Evolutionary conservation across 768 basidiomycete genomes (phyloP), one percentile per base, ranked within the genome.

Genomic region (Suillus americanus): DNA sequence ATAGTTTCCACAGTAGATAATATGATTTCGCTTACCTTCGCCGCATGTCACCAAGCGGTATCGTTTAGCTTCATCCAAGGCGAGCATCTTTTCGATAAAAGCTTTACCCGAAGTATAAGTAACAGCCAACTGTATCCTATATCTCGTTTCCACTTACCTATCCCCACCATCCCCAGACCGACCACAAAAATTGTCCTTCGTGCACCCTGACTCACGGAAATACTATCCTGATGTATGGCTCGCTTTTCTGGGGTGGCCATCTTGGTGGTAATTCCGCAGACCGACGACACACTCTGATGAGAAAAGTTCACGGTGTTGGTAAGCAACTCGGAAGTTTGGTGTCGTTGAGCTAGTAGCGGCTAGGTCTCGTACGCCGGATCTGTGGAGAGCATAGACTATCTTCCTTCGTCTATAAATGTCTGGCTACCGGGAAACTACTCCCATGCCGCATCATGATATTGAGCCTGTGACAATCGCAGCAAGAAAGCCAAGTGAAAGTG

Each of bases 51-150:
- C 78, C 37, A 89, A 75, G 60, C 80, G 78, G 74, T 88, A 89
- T 20, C 75, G 73, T 8, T 78, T 77, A 3, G 72, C 72, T 23
- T 81, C 79, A 67, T 90, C 86, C 33, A 86, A 79, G 62, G 81
- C 80, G 50, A 89, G 79, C 37, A 91, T 76, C 68, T 89, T 90
- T 71, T 90, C 88, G 68, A 90, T 88, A 77, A 90, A 89, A 0
- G 87, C 88, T 83, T 60, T 33, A 61, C 0, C 43, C 25, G 45
- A 35, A 37, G 33, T 33, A 38, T 37, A 43, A 40, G 50, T 59
- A 14, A 61, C 13, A 25, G 16, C n/a, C 20, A 4, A n/a, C 37
- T 30, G 40, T 2, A 18, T 3, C n/a, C 38, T 4, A 14, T 2
- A 30, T 45, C 28, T 20, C 13, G 10, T 55, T 30, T 6, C 40